Evolutionary conservation across 2,329 filamentous ascomycete genomes (phyloP).

Genomic region (Cephalotrichum gorgonifer): DNA sequence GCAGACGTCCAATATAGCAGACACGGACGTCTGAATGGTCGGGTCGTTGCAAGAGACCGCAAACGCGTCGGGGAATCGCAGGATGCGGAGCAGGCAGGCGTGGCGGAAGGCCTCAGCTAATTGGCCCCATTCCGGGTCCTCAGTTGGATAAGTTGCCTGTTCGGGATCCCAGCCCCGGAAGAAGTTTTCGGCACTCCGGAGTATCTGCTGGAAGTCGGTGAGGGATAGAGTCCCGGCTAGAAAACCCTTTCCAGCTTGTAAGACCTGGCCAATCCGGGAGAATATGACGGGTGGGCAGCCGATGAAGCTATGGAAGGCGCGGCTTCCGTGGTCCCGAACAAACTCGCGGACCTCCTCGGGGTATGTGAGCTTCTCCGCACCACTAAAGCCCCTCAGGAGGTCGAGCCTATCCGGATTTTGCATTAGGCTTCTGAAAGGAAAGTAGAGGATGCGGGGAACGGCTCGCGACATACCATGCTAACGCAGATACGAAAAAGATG

Average conservation of each 20-base stretch:
- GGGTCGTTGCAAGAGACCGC: conserved; percentile 12
- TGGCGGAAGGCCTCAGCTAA: conserved; percentile 18
- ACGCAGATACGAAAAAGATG: conserved; percentile 14
- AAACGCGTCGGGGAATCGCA: conserved; percentile 16
- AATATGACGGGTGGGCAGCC: conserved; percentile 17
- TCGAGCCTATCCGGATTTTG: conserved; percentile 12
- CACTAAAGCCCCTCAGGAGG: conserved; percentile 18
- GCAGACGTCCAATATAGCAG: conserved; percentile 14
- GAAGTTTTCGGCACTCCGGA: conserved; percentile 13
- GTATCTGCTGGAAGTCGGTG: conserved; percentile 7
- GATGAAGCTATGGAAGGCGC: conserved; percentile 14
- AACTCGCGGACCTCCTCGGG: conserved; percentile 13
- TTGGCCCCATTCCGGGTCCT: conserved; percentile 15
- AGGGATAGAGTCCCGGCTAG: conserved; percentile 1
- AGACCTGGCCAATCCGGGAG: conserved; percentile 13
- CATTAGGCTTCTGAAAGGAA: no score
- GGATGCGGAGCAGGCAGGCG: conserved; percentile 16
- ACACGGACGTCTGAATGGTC: conserved; percentile 13
- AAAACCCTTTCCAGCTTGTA: conserved; percentile 13
- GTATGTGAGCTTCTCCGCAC: conserved; percentile 18
- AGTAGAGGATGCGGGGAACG: no score
- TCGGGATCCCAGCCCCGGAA: conserved; percentile 15
- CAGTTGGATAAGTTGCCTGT: conserved; percentile 14
- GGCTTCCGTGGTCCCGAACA: conserved; percentile 13
- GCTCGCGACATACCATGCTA: conserved; percentile 13